Conservation (phyloP, 306 rosid genomes). For the Luffa aegyptiaca region DNA sequence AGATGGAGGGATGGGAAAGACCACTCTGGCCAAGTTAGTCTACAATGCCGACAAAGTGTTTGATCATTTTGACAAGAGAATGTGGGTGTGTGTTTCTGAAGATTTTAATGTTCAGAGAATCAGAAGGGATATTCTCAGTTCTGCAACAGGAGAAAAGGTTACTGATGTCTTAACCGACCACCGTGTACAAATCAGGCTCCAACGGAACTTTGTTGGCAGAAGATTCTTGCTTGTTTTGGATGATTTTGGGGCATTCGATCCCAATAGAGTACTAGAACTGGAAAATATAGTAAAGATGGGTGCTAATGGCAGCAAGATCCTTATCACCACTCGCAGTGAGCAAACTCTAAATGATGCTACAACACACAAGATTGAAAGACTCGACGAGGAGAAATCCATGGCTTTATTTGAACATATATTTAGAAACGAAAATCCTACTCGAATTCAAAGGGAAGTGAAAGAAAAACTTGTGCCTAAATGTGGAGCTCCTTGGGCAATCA, state of each 20-base stretch:
- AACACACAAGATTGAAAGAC: background rate
- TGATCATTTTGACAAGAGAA: background rate
- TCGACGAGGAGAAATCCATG: background rate
- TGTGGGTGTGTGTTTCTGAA: conserved; percentile 9
- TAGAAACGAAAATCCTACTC: background rate
- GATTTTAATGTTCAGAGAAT: conserved; percentile 12
- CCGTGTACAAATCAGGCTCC: background rate
- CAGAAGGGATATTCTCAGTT: conserved; percentile 6
- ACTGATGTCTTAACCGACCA: background rate
- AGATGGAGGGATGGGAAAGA: conserved; percentile 10
- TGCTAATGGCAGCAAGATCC: conserved; percentile 14
- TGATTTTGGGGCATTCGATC: conserved; percentile 19
- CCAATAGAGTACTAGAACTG: conserved; percentile 7
- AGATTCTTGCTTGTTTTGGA: conserved; percentile 24
- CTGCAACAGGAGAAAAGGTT: background rate
- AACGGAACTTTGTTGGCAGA: conserved; percentile 5
- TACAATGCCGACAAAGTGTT: background rate
- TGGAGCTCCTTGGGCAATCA: conserved; percentile 12
- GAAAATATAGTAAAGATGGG: conserved; percentile 8
- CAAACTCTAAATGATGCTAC: background rate
- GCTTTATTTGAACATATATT: background rate
- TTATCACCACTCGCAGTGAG: conserved; percentile 16
- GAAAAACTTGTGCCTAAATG: background rate
- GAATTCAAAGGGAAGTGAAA: background rate
- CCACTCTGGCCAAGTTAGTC: conserved; percentile 2